Percentiles rank a stretch among this genome's conserved stretches.
Conservation (phyloP, 169 alveolate species). For the Pseudocohnilembus persalinus region DNA sequence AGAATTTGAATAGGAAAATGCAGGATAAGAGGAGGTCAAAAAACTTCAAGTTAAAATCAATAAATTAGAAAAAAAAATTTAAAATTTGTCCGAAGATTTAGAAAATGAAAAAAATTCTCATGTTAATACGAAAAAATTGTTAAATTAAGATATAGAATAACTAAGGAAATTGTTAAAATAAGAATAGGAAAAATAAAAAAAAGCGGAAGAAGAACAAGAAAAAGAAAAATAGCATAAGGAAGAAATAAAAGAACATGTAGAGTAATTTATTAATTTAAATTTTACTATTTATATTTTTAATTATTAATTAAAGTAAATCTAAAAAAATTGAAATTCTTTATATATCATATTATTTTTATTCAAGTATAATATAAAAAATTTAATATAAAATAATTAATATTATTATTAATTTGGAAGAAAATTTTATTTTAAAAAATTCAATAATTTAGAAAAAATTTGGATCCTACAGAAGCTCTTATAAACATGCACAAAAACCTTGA, state of each 20-base stretch:
- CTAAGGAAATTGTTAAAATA: not conserved
- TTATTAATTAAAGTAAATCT: no score
- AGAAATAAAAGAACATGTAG: not conserved
- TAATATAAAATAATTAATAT: no score
- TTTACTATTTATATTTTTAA: no score
- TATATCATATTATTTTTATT: no score
- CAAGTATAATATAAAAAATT: no score
- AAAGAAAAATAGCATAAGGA: not conserved
- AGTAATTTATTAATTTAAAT: no score
- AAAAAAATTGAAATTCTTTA: no score
- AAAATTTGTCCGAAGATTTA: slow-evolving; percentile 1
- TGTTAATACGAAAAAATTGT: not conserved
- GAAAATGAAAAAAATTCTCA: not conserved
- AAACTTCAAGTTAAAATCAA: not conserved
- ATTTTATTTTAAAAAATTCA: not conserved
- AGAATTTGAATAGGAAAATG: not conserved
- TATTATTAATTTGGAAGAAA: not conserved
- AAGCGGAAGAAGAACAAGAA: slow-evolving; percentile 4
- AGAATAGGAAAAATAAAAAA: not conserved
- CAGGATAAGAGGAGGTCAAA: not conserved
- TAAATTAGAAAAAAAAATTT: not conserved
- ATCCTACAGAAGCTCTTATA: slow-evolving; percentile 37
- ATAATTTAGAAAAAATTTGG: slow-evolving; percentile 17
- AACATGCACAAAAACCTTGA: slow-evolving; percentile 12
- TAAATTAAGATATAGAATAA: no score